These are phyloP conservation scores for Anisodus tanguticus DNA, from an alignment of 257 asterid species.

Conservation along the genomic window DNA sequence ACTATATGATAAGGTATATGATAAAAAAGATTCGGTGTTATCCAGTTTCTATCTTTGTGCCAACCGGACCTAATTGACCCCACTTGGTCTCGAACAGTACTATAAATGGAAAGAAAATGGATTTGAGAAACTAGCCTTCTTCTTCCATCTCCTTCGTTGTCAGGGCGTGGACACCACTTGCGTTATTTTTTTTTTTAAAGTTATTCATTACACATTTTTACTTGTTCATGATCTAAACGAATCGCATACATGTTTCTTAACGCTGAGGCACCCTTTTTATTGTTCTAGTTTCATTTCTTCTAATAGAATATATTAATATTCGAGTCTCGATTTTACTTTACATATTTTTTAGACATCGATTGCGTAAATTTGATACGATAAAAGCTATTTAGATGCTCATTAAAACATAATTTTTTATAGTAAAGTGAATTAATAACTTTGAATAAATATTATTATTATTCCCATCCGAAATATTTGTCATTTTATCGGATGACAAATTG, in stretches of 20 bases:
- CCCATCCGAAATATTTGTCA: too few species aligned
- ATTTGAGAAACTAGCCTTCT: not conserved
- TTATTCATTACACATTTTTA: conserved; percentile 29
- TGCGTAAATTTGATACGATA: too few species aligned
- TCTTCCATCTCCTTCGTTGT: not conserved
- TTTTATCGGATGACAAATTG: too few species aligned
- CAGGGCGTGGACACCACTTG: not conserved
- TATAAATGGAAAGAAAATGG: not conserved
- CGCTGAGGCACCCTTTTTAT: too few species aligned
- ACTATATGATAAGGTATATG: not conserved
- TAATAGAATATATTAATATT: too few species aligned
- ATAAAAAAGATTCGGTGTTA: conserved; percentile 30
- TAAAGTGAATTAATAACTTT: too few species aligned
- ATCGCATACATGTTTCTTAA: not conserved
- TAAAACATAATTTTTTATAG: too few species aligned
- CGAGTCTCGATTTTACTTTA: too few species aligned
- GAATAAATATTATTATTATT: too few species aligned
- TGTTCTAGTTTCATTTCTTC: too few species aligned
- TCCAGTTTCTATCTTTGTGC: conserved; percentile 30
- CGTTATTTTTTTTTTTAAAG: not conserved
- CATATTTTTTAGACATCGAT: too few species aligned
- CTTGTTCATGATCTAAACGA: not conserved
- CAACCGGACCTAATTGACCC: conserved; percentile 10
- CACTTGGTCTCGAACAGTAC: conserved; percentile 20
- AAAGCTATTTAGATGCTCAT: too few species aligned